These are phyloP conservation scores for Candida silvatica DNA, from an alignment of 805 yeast genomes.

Conservation along the genomic window DNA sequence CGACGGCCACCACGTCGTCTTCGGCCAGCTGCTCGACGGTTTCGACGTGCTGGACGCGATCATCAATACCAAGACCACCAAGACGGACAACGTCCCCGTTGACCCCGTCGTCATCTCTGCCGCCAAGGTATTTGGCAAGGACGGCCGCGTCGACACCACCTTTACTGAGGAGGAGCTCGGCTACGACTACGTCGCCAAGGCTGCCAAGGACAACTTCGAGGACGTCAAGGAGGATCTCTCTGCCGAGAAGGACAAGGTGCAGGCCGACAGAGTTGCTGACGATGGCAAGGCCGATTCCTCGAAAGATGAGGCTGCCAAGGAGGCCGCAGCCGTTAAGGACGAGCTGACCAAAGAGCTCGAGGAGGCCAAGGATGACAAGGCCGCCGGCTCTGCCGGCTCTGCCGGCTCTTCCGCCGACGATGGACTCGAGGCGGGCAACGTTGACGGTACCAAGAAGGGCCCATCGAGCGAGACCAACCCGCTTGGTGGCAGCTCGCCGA, in stretches of 20 bases:
- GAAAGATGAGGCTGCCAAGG: background rate
- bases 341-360: background rate
- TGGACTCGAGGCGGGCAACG: background rate
- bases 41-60: slow-evolving; percentile 51
- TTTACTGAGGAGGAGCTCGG: slow-evolving; percentile 2
- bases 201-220: background rate
- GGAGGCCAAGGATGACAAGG: slow-evolving; percentile 1
- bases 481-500: background rate
- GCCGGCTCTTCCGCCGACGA: background rate
- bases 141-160: slow-evolving; percentile 1
- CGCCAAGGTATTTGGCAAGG: slow-evolving; percentile 6
- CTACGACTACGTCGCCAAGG: background rate
- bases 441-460: background rate
- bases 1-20: slow-evolving; percentile 63
- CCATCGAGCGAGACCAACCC: slow-evolving; percentile 1
- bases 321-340: background rate
- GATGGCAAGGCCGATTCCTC: slow-evolving; percentile 1
- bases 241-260: background rate
- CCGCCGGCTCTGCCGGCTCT: background rate
- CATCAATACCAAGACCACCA: slow-evolving; percentile 44
- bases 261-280: background rate
- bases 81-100: slow-evolving; percentile 32
- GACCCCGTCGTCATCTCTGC: slow-evolving; percentile 31
- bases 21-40: slow-evolving; percentile 70
- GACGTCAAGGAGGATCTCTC: background rate